phyloP scores from a whole-genome alignment of 441 rosid species.

The Gossypium laxum region DNA sequence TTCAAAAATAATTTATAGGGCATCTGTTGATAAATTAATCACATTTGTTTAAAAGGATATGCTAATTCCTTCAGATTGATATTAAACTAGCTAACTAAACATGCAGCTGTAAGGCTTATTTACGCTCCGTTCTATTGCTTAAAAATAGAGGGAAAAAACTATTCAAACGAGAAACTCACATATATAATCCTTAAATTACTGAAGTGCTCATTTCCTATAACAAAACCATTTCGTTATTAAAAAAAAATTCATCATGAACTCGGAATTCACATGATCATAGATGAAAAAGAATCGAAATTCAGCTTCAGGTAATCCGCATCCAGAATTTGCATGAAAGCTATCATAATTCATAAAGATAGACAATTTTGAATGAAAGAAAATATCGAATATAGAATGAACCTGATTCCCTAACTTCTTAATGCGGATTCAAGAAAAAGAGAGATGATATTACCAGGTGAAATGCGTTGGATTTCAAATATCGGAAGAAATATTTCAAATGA shows the following conservation, averaged over 20 bases:
- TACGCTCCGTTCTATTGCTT: not conserved
- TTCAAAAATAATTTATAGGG: not conserved
- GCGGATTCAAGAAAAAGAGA: not conserved
- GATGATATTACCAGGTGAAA: conserved; percentile 7
- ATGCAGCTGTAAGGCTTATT: not conserved
- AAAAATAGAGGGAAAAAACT: not conserved
- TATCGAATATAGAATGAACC: not conserved
- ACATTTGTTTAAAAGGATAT: not conserved
- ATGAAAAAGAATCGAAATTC: not conserved
- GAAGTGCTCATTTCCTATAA: not conserved
- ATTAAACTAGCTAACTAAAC: not conserved
- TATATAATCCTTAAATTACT: not conserved
- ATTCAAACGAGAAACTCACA: not conserved
- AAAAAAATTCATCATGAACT: not conserved
- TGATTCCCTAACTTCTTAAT: not conserved
- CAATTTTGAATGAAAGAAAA: not conserved
- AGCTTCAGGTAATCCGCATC: not conserved
- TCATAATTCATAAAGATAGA: not conserved
- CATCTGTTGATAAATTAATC: not conserved
- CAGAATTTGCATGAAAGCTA: not conserved
- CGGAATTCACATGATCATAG: not conserved
- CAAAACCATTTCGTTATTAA: not conserved
- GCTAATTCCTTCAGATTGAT: not conserved
- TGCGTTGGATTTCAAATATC: not conserved
- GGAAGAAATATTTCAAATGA: not conserved